Evolutionary conservation across 2,329 filamentous ascomycete species (phyloP).

Genomic region (Zopfia rhizophila): DNA sequence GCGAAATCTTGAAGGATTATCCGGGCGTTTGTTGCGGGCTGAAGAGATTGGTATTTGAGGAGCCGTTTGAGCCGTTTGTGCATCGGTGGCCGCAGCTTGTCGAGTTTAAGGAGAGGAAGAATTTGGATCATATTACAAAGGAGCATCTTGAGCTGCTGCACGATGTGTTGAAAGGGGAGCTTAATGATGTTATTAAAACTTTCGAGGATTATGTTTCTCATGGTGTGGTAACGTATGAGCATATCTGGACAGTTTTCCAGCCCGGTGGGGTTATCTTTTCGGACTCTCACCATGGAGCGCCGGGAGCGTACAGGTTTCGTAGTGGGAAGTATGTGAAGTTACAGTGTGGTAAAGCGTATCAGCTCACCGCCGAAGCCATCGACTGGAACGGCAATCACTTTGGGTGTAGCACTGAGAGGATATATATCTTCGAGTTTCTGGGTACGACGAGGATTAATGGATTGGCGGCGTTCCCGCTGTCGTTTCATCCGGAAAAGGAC

Average conservation of each 20-base stretch:
- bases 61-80: conserved; percentile 71
- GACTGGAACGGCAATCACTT: conserved; percentile 48
- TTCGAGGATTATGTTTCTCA: conserved; percentile 50
- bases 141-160: conserved; percentile 52
- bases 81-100: conserved; percentile 67
- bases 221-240: conserved; percentile 51
- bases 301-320: conserved; percentile 32
- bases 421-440: conserved; percentile 65
- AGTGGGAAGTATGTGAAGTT: conserved; percentile 31
- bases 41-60: conserved; percentile 68
- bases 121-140: conserved; percentile 31
- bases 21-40: conserved; percentile 69
- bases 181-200: conserved; percentile 50
- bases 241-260: conserved; percentile 56
- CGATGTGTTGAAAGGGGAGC: conserved; percentile 49
- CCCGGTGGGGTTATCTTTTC: conserved; percentile 41
- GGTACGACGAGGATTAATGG: conserved; percentile 83
- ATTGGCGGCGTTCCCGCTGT: conserved; percentile 77
- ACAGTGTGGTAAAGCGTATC: conserved; percentile 32
- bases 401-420: conserved; percentile 31
- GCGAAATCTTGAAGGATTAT: conserved; percentile 66
- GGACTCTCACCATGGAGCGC: conserved; percentile 32
- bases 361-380: conserved; percentile 35
- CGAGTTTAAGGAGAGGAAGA: conserved; percentile 23
- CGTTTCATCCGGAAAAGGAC: conserved; percentile 78